phyloP scores from a whole-genome alignment of 78 protist species.

The Mantamonas sphyraenae region DNA sequence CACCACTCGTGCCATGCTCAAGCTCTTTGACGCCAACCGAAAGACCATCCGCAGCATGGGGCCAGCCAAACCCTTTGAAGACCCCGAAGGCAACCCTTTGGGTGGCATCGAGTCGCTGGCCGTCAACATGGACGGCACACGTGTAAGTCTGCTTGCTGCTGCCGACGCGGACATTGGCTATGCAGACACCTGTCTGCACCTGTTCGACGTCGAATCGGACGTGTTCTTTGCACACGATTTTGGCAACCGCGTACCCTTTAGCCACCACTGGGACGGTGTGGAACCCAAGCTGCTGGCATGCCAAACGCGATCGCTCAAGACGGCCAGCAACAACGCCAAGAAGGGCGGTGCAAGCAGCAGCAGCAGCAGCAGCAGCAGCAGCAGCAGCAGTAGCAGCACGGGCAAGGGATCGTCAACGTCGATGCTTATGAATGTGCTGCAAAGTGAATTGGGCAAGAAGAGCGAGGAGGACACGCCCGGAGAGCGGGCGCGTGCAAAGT shows the following conservation, averaged over 20 bases:
- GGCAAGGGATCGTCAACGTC: neutral
- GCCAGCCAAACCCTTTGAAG: neutral
- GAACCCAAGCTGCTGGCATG: constrained; percentile 9
- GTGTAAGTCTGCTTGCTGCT: constrained; percentile 8
- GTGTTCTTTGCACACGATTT: neutral
- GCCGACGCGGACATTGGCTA: neutral
- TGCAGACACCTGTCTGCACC: too few relatives aligned
- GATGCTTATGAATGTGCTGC: neutral
- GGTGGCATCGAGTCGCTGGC: neutral
- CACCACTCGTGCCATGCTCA: constrained; percentile 1
- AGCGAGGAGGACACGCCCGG: neutral
- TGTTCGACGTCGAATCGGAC: constrained; percentile 12
- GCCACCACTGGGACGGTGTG: neutral
- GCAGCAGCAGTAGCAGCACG: neutral
- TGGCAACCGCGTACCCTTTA: neutral
- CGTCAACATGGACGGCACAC: constrained; percentile 18
- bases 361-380: neutral
- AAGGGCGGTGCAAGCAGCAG: too few relatives aligned
- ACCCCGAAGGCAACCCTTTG: neutral
- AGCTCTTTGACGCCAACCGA: neutral
- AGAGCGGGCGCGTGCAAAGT: neutral
- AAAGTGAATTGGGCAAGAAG: neutral
- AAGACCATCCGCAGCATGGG: neutral
- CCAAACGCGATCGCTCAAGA: neutral
- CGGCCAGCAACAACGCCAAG: neutral